Evolutionary conservation across 805 yeast genomes (phyloP), one percentile per base, ranked within the genome.

Genomic region (Wickerhamomyces chaumierensis): DNA sequence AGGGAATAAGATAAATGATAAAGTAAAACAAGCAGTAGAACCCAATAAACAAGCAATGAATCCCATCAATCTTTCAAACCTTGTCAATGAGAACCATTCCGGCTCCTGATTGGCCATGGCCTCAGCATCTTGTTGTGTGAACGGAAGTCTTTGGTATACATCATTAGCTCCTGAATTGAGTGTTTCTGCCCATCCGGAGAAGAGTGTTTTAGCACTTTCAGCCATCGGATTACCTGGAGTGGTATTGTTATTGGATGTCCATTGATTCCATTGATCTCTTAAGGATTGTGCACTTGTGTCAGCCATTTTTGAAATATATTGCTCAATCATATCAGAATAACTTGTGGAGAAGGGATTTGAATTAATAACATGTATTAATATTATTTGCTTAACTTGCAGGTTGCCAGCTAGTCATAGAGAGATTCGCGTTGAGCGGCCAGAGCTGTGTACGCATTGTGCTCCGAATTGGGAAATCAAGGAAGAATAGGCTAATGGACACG

Each of bases 1-100:
- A 0, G 98, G 98, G 57, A 92, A 79, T 50, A 90, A 61, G 35
- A 86, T 75, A 45, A 90, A 73, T 46, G 96, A 84, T 20, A 90
- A 58, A 12, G 78, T 69, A 58, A 90, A 92, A 53, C 96, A 86
- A 2, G 81, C 75, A n/a, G 71, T 61, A 0, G 96, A 73, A 0
- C 88, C 92, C 0, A 73, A 66, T 4, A 92, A 62, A 49, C 94
- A 84, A 39, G 81, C 73, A 17, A 77, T 71, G 52, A 92, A 90
- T 4, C 90, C 78, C 20, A 85, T 55, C 20, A 87, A 61, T 38
- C 95, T 65, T 55, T 92, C 98, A 57, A 88, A 74, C 42, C 94
- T 64, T 11, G 92, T 75, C 31, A 82, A 40, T 41, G 65, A 66
- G 51, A 81, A 82, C 94, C 94, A 84, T 18, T 75, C 60, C 1